These are phyloP conservation scores for Bryum argenteum DNA, from an alignment of 225 moss, liverwort and hornwort genomes.

Conservation along the genomic window DNA sequence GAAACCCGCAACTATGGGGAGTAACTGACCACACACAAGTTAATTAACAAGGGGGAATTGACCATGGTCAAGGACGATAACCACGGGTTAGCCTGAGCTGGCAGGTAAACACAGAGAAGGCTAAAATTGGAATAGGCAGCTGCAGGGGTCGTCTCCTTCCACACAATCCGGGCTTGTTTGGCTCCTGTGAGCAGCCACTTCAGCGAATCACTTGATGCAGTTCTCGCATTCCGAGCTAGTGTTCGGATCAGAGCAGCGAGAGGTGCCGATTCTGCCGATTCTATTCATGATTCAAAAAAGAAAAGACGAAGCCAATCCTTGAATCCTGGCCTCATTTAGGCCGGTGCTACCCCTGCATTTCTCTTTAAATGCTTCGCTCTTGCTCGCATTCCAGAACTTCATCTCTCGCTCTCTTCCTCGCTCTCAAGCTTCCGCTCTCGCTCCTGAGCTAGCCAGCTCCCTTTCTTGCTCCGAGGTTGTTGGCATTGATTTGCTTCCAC, in stretches of 20 bases:
- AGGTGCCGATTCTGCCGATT: not conserved
- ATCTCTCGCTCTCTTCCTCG: not conserved
- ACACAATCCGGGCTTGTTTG: too few species aligned
- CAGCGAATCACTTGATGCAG: not conserved
- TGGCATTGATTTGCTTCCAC: not conserved
- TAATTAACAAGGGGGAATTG: too few species aligned
- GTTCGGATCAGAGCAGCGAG: not conserved
- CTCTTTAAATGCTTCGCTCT: conserved; percentile 18
- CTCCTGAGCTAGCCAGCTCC: not conserved
- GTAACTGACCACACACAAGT: too few species aligned
- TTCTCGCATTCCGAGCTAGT: not conserved
- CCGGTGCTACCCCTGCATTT: not conserved
- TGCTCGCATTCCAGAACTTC: conserved; percentile 27
- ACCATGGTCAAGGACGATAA: too few species aligned
- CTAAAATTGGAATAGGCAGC: too few species aligned
- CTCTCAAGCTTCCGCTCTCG: conserved; percentile 4
- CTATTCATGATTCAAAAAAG: conserved; percentile 14
- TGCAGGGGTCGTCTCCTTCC: too few species aligned
- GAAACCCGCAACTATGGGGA: too few species aligned
- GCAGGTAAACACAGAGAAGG: too few species aligned
- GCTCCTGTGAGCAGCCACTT: not conserved
- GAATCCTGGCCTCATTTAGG: conserved; percentile 1
- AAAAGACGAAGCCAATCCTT: conserved; percentile 10
- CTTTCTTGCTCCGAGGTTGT: not conserved
- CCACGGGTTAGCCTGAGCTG: too few species aligned